Percentiles rank a stretch among this genome's conserved stretches.
These are phyloP conservation scores for Seiridium unicorne DNA, from an alignment of 2,329 filamentous ascomycete species.

Conservation along the genomic window DNA sequence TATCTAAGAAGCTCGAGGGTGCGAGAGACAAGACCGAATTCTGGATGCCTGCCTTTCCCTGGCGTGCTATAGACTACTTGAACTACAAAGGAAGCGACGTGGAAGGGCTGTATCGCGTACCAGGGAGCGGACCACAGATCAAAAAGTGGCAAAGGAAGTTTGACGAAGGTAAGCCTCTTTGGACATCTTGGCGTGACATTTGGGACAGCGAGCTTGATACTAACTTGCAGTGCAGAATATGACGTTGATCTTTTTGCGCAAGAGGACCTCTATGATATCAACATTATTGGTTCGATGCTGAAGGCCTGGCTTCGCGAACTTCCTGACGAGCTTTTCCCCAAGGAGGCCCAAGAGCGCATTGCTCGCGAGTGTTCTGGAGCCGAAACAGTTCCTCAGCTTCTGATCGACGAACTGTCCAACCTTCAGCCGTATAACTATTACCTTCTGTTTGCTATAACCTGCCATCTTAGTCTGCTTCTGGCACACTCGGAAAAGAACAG, in stretches of 20 bases:
- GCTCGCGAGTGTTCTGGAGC: conserved; percentile 76
- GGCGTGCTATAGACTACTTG: conserved; percentile 93
- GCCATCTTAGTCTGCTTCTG: conserved; percentile 86
- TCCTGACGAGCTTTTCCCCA: conserved; percentile 92
- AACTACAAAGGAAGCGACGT: conserved; percentile 94
- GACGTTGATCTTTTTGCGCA: conserved; percentile 91
- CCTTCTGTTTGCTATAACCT: conserved; percentile 94
- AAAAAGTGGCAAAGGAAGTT: conserved; percentile 93
- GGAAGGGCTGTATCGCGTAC: conserved; percentile 89
- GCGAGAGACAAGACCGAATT: conserved; percentile 96
- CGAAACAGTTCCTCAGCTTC: conserved; percentile 76
- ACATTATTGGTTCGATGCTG: conserved; percentile 93
- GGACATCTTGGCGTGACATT: background rate
- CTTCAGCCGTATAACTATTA: conserved; percentile 98
- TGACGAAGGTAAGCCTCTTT: conserved; percentile 64
- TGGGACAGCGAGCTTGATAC: background rate
- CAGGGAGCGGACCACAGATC: conserved; percentile 85
- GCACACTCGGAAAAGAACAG: conserved; percentile 95
- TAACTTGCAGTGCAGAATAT: conserved; percentile 51
- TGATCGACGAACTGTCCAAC: conserved; percentile 89
- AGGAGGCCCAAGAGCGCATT: conserved; percentile 76
- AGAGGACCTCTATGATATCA: conserved; percentile 88
- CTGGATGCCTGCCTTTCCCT: conserved; percentile 96
- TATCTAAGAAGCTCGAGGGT: conserved; percentile 83
- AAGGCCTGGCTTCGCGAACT: conserved; percentile 94